Conservation (phyloP, 2,329 filamentous ascomycete species). For the Clarireedia paspali region DNA sequence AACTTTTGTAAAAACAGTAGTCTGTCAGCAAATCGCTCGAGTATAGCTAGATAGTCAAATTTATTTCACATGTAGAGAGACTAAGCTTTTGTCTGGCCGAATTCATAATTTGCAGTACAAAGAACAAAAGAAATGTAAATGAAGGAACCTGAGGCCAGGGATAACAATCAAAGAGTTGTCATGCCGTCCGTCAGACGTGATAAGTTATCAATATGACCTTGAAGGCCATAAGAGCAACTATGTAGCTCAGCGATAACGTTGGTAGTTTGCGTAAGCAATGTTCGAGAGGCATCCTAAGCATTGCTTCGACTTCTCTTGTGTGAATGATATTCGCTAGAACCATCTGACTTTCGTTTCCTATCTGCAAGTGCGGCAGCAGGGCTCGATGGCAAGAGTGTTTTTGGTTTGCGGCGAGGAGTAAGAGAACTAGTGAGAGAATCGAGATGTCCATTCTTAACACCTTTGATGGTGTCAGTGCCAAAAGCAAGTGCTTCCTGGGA, state of each 20-base stretch:
- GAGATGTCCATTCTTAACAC: slow-evolving; percentile 58
- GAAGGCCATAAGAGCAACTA: background rate
- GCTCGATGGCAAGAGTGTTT: slow-evolving; percentile 14
- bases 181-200: slow-evolving; percentile 10
- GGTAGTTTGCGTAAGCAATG: background rate
- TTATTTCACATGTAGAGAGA: too few species aligned
- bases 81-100: slow-evolving; percentile 3
- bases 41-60: background rate
- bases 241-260: background rate
- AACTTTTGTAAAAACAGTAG: too few species aligned
- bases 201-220: slow-evolving; percentile 3
- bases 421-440: slow-evolving; percentile 60
- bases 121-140: background rate
- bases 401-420: slow-evolving; percentile 51
- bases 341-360: slow-evolving; percentile 23
- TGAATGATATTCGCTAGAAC: slow-evolving; percentile 16
- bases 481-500: slow-evolving; percentile 57
- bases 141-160: slow-evolving; percentile 7
- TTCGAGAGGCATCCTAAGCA: background rate
- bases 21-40: too few species aligned
- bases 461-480: slow-evolving; percentile 51
- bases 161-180: slow-evolving; percentile 9
- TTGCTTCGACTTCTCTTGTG: slow-evolving; percentile 25
- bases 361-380: slow-evolving; percentile 18
- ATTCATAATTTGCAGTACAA: background rate